Base-by-base conservation (phyloP, 2,329 filamentous ascomycete genomes). In the Didymella pinodella region DNA sequence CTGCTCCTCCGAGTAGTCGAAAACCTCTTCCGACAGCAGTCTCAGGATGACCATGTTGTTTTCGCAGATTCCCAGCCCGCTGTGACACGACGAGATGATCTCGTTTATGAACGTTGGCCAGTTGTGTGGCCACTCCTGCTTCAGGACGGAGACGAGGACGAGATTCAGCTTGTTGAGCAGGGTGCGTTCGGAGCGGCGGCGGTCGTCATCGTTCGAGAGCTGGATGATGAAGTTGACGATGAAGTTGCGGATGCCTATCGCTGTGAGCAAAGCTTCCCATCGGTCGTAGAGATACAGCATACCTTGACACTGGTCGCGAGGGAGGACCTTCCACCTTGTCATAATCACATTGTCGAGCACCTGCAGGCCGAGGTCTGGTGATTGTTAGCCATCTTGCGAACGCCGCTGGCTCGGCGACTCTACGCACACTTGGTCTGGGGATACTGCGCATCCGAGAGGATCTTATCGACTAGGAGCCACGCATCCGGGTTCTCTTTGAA, bases 71-170 rank as follows among this genome's bases (percentile, higher is more conserved):
- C 94, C 95, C 53, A 99, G 84, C 79, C 91, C 97, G 68, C 92
- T 94, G 77, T 96, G 93, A 80, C 93, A 98, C 55, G 95, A 94
- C 22, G 92, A 90, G 71, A 99, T 93, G 79, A 99, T 99, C 83
- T 99, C 95, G 83, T 98, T 98, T 85, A 99, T 98, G 80, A 99
- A 99, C 20, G 93, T 97, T 11, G 96, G 95, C 95, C 96, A 99
- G 84, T 99, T 96, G 81, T 98, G 94, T 57, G 95, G 95, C 95
- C 95, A 99, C 80, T 99, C 95, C 81, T 99, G 95, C 85, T 99
- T 99, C 75, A 99, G 84, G 64, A 99, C 94, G 57, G 93, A 97
- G 70, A 99, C 92, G 65, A 99, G 90, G 58, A 98, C 94, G 71
- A 99, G 86, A 75, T 99, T 99, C 63, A 99, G 88, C 84, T 99